Base-by-base conservation (phyloP, 768 basidiomycete species). In the Dioszegia hungarica region DNA sequence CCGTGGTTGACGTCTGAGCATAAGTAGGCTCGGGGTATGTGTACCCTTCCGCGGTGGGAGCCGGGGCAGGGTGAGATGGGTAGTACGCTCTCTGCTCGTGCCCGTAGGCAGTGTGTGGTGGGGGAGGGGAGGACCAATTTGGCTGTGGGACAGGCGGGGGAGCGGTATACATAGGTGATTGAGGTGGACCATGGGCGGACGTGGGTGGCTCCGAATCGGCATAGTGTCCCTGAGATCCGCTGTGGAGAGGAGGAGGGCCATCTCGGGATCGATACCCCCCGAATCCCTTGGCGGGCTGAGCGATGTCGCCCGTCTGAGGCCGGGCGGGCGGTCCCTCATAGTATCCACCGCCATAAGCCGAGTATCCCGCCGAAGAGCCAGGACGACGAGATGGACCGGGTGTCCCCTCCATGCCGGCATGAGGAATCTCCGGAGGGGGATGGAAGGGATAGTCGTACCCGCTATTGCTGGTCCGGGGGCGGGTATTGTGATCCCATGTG, bases 181-280 rank as follows among this genome's bases (percentile, higher is more conserved):
- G 60, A 31, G 64, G 70, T n/a, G 67, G 70, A 37, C 70, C 67
- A 33, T 67, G 70, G 41, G 70, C 64, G 15, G 70, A 62, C 1
- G 59, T 55, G 28, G 70, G 70, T 17, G 70, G 70, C 58, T 72
- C 70, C 11, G 70, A 72, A 12, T 70, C 71, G 37, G 68, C 62
- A 45, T 73, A 73, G 31, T 73, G 71, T 5, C 20, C 19, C 2
- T 36, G 34, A 3, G 49, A 25, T n/a, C 12, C 3, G 19, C 41
- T 48, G 1, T n/a, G n/a, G n/a, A n/a, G n/a, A n/a, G n/a, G n/a
- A n/a, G n/a, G n/a, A n/a, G n/a, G n/a, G n/a, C n/a, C n/a, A n/a
- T n/a, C n/a, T n/a, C n/a, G n/a, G n/a, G n/a, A n/a, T n/a, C n/a
- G n/a, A n/a, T n/a, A n/a, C n/a, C n/a, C n/a, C n/a, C n/a, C n/a